Evolutionary conservation across 371 early-diverging fungal species (phyloP).

Genomic region (Batrachochytrium dendrobatidis): DNA sequence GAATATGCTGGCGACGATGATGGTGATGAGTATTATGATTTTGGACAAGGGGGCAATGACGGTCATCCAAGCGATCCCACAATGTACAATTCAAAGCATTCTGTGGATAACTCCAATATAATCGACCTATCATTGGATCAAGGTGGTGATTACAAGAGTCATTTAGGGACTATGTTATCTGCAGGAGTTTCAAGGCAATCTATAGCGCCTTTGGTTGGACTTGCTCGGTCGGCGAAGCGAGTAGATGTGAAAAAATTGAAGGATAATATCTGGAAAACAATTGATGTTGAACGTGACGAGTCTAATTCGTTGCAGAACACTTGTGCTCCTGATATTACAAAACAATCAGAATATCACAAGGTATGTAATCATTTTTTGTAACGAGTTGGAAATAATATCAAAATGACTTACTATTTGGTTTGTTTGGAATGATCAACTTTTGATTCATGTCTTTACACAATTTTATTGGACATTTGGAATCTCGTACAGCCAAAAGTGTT

Average conservation of each 20-base stretch:
- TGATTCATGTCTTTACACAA: too few species aligned
- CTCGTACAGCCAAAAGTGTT: too few species aligned
- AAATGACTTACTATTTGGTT: too few species aligned
- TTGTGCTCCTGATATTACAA: too few species aligned
- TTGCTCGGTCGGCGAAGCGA: slow-evolving; percentile 80
- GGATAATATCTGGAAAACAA: slow-evolving; percentile 85
- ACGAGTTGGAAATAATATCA: too few species aligned
- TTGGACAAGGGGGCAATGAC: not conserved
- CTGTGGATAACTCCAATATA: slow-evolving; percentile 37
- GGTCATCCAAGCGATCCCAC: not conserved
- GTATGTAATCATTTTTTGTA: too few species aligned
- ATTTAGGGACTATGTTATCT: not conserved
- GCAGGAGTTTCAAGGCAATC: not conserved
- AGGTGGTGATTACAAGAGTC: slow-evolving; percentile 7
- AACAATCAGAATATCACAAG: too few species aligned
- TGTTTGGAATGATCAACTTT: too few species aligned
- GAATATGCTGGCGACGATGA: slow-evolving; percentile 20
- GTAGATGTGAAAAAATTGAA: slow-evolving; percentile 93
- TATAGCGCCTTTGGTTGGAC: slow-evolving; percentile 49
- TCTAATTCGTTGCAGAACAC: too few species aligned
- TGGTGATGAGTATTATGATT: slow-evolving; percentile 8
- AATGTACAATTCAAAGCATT: slow-evolving; percentile 26
- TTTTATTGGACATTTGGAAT: too few species aligned
- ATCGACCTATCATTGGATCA: too few species aligned
- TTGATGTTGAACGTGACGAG: slow-evolving; percentile 18